Evolutionary conservation across 169 alveolate genomes (phyloP).

Genomic region (Eimeria maxima): DNA sequence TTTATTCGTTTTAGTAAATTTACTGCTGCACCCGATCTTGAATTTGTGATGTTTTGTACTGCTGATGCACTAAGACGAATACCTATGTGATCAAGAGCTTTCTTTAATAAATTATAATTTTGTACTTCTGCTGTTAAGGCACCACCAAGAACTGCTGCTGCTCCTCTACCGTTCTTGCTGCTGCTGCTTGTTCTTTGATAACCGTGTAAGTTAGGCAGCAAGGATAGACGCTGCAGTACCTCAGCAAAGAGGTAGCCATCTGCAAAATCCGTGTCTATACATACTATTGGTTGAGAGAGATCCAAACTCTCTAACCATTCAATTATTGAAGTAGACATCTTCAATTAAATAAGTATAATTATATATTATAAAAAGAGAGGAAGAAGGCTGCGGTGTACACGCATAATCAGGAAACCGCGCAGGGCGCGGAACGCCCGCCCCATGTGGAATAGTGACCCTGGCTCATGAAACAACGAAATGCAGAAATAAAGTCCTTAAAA

Average conservation of each 20-base stretch:
- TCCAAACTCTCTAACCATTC: slow-evolving; percentile 70
- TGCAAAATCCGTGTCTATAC: slow-evolving; percentile 67
- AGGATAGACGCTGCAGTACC: slow-evolving; percentile 10
- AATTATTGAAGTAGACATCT: slow-evolving; percentile 46
- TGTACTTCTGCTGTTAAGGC: slow-evolving; percentile 18
- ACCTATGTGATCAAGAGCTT: not conserved
- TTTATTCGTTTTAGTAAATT: slow-evolving; percentile 3
- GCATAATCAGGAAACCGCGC: not conserved
- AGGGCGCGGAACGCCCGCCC: not conserved
- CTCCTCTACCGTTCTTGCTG: not conserved
- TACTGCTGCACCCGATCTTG: slow-evolving; percentile 60
- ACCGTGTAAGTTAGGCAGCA: not conserved
- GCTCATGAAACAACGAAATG: not conserved
- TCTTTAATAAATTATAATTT: slow-evolving; percentile 1
- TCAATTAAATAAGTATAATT: not conserved
- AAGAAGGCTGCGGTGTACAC: not conserved
- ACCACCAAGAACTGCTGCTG: not conserved
- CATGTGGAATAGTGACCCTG: slow-evolving; percentile 8
- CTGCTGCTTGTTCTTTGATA: not conserved
- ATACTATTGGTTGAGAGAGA: slow-evolving; percentile 17
- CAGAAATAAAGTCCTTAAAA: not conserved
- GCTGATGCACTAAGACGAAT: not conserved
- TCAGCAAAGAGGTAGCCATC: slow-evolving; percentile 72
- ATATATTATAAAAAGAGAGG: not conserved
- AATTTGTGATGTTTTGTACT: not conserved